phyloP scores from a whole-genome alignment of 441 rosid genomes.

The Jatropha podagrica region DNA sequence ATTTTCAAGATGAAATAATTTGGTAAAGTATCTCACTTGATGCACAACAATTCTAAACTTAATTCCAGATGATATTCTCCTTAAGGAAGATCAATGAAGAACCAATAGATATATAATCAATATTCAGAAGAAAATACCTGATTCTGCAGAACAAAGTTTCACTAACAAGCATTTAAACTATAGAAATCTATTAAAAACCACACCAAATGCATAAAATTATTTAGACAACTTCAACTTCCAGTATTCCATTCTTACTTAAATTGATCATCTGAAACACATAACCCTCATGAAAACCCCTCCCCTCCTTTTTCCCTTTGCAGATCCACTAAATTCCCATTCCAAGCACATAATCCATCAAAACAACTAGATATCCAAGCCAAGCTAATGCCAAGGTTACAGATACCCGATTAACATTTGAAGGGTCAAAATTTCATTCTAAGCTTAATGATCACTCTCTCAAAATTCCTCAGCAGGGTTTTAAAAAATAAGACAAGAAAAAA shows the following conservation, averaged over 20 bases:
- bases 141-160: too few relatives aligned
- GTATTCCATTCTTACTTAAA: too few relatives aligned
- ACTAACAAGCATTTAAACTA: too few relatives aligned
- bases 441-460: neutral
- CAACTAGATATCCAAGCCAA: neutral
- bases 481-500: too few relatives aligned
- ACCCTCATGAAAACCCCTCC: neutral
- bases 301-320: neutral
- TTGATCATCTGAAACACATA: neutral
- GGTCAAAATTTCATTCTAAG: neutral
- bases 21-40: neutral
- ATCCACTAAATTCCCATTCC: neutral
- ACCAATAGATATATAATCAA: too few relatives aligned
- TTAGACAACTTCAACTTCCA: too few relatives aligned
- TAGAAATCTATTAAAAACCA: neutral
- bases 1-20: neutral
- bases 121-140: too few relatives aligned
- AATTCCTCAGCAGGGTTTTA: neutral
- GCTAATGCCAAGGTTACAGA: neutral
- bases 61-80: neutral
- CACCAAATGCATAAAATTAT: too few relatives aligned
- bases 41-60: neutral
- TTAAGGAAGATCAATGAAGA: neutral
- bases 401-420: neutral
- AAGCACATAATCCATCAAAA: conserved; percentile 12